Evolutionary conservation across 345 rosid genomes (phyloP).

Genomic region (Streptanthus diversifolius): DNA sequence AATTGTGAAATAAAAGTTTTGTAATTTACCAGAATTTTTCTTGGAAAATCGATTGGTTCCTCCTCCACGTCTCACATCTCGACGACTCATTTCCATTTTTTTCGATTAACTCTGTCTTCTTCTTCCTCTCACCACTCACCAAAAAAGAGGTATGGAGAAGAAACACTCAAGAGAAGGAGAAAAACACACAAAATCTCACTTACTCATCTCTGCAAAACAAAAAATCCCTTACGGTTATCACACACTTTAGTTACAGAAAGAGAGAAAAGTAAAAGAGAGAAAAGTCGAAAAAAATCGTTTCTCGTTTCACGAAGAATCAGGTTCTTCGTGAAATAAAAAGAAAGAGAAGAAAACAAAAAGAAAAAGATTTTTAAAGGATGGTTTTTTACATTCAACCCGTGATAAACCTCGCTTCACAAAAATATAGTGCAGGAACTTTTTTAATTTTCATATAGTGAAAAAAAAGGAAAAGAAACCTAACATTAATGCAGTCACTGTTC

Average conservation of each 20-base stretch:
- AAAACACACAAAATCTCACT: neutral
- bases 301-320: constrained; percentile 81
- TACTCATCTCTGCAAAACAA: constrained; percentile 20
- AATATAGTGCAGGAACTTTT: neutral
- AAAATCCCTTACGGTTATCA: neutral
- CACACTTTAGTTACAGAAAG: constrained; percentile 11
- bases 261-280: constrained; percentile 20
- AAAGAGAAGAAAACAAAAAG: constrained; percentile 27
- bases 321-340: constrained; percentile 55
- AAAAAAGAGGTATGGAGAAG: neutral
- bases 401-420: constrained; percentile 8
- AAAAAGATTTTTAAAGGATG: neutral
- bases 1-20: neutral
- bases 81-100: constrained; percentile 57
- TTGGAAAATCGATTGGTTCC: constrained; percentile 50
- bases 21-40: constrained; percentile 44
- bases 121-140: neutral
- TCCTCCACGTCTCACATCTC: constrained; percentile 60
- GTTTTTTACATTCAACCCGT: constrained; percentile 23
- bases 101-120: constrained; percentile 22
- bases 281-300: constrained; percentile 41
- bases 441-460: neutral
- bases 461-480: neutral
- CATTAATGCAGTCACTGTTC: constrained; percentile 26
- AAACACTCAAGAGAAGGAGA: neutral